Evolutionary conservation across 495 filamentous ascomycete species (phyloP).

Genomic region (Penicillium turbatum): DNA sequence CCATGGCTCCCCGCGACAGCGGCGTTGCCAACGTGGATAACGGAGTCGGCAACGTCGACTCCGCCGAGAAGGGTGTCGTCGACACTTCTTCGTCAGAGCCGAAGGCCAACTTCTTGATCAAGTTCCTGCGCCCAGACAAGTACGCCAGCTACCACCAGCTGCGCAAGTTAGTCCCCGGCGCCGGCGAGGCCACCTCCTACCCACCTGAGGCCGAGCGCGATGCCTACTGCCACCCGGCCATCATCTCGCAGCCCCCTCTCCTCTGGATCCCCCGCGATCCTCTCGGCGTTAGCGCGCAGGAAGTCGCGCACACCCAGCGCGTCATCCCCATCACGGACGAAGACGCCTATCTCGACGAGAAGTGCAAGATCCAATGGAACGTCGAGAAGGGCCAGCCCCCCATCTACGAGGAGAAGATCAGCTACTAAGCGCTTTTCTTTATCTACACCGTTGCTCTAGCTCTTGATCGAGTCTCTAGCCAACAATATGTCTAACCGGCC

Average conservation of each 20-base stretch:
- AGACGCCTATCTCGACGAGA: conserved; percentile 73
- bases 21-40: conserved; percentile 27
- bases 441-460: not conserved
- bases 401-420: conserved; percentile 68
- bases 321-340: conserved; percentile 82
- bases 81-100: conserved; percentile 25
- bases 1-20: conserved; percentile 7
- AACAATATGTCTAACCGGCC: not conserved
- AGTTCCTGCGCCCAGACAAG: conserved; percentile 75
- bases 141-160: conserved; percentile 68
- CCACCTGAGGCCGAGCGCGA: conserved; percentile 55
- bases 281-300: conserved; percentile 71
- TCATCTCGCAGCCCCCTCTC: conserved; percentile 59
- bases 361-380: conserved; percentile 76
- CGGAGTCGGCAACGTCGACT: conserved; percentile 30
- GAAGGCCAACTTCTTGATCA: conserved; percentile 55
- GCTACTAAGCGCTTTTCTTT: conserved; percentile 35
- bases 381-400: conserved; percentile 67
- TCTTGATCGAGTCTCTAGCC: not conserved
- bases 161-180: conserved; percentile 65
- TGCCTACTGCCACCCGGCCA: conserved; percentile 74
- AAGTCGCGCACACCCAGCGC: conserved; percentile 64
- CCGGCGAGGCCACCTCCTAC: conserved; percentile 49
- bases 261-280: conserved; percentile 82
- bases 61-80: conserved; percentile 36